phyloP scores from a whole-genome alignment of 2,329 filamentous ascomycete species.

The Epichloe typhina region DNA sequence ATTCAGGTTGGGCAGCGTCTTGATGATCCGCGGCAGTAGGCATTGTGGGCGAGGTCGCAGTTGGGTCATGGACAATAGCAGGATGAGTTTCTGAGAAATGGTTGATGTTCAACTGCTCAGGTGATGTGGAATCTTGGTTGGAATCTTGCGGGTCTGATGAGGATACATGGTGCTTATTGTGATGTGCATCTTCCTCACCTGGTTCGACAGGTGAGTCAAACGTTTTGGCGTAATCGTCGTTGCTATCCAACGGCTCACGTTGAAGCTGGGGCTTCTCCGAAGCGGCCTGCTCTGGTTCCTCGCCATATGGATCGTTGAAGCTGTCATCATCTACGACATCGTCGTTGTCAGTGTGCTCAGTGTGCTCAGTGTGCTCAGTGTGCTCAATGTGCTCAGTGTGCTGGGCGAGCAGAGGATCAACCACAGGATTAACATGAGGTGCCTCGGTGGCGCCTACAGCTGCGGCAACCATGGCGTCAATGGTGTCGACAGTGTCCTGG shows the following conservation, averaged over 20 bases:
- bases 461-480: constrained; percentile 32
- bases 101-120: constrained; percentile 23
- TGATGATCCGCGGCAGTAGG: constrained; percentile 12
- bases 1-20: constrained; percentile 3
- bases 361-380: constrained; percentile 14
- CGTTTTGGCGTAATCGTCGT: constrained; percentile 37
- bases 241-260: constrained; percentile 20
- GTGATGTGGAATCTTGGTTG: constrained; percentile 27
- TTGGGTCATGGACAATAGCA: constrained; percentile 20
- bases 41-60: constrained; percentile 9
- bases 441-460: constrained; percentile 15
- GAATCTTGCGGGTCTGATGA: constrained; percentile 26
- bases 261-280: constrained; percentile 12
- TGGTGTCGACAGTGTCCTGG: constrained; percentile 37
- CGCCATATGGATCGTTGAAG: constrained; percentile 34
- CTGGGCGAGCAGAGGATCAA: constrained; percentile 18
- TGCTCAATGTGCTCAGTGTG: constrained; percentile 21
- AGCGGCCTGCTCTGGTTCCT: constrained; percentile 19
- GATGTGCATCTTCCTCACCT: constrained; percentile 23
- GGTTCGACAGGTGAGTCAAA: constrained; percentile 34
- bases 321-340: constrained; percentile 33
- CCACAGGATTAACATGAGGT: constrained; percentile 14
- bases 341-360: constrained; percentile 18
- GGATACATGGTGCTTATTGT: constrained; percentile 29
- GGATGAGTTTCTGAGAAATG: constrained; percentile 18